Evolutionary conservation across 2,329 filamentous ascomycete species (phyloP), one percentile per base, ranked within the genome.

Genomic region (Monilinia laxa): DNA sequence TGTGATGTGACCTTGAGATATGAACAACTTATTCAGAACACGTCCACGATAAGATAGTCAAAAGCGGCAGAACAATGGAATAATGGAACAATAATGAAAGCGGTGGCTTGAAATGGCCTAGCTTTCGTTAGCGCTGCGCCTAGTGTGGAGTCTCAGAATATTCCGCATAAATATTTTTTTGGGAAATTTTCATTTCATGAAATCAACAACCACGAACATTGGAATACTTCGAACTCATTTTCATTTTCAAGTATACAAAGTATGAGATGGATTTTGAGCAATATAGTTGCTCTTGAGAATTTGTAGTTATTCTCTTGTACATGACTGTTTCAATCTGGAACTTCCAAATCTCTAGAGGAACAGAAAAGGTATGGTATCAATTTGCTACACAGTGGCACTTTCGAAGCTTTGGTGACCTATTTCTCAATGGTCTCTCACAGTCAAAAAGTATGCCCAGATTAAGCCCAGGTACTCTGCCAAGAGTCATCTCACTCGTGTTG

Each of bases 401-500:
- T 95, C 91, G 91, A 95, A 95, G 91, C 91, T 93, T 92, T 91
- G 81, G 83, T 83, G 88, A 84, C 81, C 80, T 79, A 81, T 81
- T 82, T 78, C 83, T 78, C 85, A 78, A 85, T 92, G 88, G 86
- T 89, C 88, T 85, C 82, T 75, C 77, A 90, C 84, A 92, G 91
- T 94, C 91, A 94, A 93, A 87, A 87, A 87, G 90, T 80, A 81
- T 85, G 90, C 91, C 91, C 86, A 94, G 82, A 94, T 76, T 77
- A 84, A 90, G 81, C 84, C 75, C 80, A 88, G 87, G 83, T 84
- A 90, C 88, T 87, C 89, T 91, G 88, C 90, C 90, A 92, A 92
- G 89, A 87, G 88, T 89, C 83, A 87, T 91, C 90, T 92, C 90
- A 88, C 87, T 92, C 90, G 91, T 94, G 91, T 93, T 94, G 91